Conservation (phyloP, 352 stramenopile species). For the Thraustochytrium striatum region DNA sequence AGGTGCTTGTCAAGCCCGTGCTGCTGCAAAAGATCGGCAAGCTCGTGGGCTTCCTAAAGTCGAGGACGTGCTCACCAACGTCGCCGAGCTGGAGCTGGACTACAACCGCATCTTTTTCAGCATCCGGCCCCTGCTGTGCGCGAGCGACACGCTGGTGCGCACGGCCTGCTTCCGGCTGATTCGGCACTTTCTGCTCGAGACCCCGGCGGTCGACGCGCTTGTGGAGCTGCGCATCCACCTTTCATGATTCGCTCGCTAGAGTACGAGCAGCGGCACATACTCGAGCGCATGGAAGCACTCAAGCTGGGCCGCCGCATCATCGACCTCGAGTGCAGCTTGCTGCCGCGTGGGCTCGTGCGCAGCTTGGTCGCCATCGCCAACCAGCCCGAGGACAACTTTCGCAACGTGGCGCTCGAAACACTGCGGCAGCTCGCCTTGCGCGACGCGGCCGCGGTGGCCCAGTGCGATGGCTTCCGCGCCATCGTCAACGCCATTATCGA, state of each 20-base stretch:
- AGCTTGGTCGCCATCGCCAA: conserved; percentile 74
- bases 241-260: conserved; percentile 76
- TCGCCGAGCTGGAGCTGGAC: conserved; percentile 33
- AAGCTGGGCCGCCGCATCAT: conserved; percentile 75
- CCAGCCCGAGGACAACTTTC: conserved; percentile 80
- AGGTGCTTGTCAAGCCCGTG: conserved; percentile 6
- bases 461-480: conserved; percentile 72
- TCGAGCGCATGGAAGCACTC: conserved; percentile 73
- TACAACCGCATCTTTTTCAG: conserved; percentile 6
- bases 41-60: too few species aligned
- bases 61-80: neutral
- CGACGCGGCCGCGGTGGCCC: conserved; percentile 72
- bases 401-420: conserved; percentile 74
- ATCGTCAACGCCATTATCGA: conserved; percentile 78
- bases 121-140: neutral
- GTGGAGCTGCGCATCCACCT: conserved; percentile 58
- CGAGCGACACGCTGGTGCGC: conserved; percentile 30
- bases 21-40: neutral
- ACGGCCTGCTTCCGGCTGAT: conserved; percentile 32
- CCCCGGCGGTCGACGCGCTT: conserved; percentile 5
- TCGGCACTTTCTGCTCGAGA: conserved; percentile 21
- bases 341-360: conserved; percentile 71
- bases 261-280: conserved; percentile 74
- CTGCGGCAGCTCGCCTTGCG: conserved; percentile 70
- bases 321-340: conserved; percentile 73